Evolutionary conservation across 345 rosid genomes (phyloP).

Genomic region (Crucihimalaya himalaica): DNA sequence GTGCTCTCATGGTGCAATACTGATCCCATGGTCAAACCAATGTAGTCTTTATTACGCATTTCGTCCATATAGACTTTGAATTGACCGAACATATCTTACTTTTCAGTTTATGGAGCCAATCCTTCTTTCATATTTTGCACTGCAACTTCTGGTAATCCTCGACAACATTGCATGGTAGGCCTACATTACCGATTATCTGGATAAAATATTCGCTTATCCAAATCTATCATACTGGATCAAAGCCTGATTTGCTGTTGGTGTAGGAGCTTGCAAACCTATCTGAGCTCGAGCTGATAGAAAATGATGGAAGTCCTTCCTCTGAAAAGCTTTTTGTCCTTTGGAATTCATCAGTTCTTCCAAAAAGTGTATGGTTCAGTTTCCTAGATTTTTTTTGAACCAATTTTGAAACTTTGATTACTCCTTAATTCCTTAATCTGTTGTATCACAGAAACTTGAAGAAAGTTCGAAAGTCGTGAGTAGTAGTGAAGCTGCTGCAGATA

Average conservation of each 20-base stretch:
- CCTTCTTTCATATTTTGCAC: constrained; percentile 88
- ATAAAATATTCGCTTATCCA: constrained; percentile 2
- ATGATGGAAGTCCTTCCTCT: constrained; percentile 93
- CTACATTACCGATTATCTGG: constrained; percentile 22
- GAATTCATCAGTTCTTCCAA: constrained; percentile 56
- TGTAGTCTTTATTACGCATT: neutral
- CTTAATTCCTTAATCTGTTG: constrained; percentile 31
- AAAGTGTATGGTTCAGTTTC: constrained; percentile 45
- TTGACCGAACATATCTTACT: constrained; percentile 22
- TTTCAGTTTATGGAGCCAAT: constrained; percentile 74
- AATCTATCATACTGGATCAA: neutral
- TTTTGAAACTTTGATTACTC: constrained; percentile 11
- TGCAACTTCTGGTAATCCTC: constrained; percentile 96
- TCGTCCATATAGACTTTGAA: neutral
- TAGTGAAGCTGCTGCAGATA: constrained; percentile 33
- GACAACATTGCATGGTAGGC: constrained; percentile 91
- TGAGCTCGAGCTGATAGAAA: constrained; percentile 70
- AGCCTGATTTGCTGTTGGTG: constrained; percentile 42
- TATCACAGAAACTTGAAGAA: constrained; percentile 53
- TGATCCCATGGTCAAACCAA: constrained; percentile 9
- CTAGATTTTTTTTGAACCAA: neutral
- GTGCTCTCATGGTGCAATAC: constrained; percentile 71
- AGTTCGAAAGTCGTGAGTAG: constrained; percentile 33
- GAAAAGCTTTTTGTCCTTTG: constrained; percentile 79
- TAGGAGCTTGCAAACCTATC: constrained; percentile 92